A percentile compares a stretch with the other conserved stretches of the same genome.
These are phyloP conservation scores for Bisporella sp. DNA, from an alignment of 2,329 filamentous ascomycete genomes.

Conservation along the genomic window DNA sequence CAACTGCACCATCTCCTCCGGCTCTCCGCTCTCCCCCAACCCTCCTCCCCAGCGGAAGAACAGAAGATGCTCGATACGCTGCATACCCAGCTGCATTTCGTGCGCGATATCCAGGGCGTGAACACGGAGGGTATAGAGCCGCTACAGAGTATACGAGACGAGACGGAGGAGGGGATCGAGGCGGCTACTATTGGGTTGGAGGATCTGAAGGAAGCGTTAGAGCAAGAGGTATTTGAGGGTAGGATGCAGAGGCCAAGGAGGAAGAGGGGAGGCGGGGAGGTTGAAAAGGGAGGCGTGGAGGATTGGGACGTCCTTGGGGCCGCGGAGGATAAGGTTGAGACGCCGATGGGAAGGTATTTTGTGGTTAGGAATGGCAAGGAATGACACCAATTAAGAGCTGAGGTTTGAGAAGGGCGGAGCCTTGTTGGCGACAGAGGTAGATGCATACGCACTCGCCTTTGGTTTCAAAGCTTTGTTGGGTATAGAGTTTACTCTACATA, in stretches of 20 bases:
- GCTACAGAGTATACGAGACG: constrained; percentile 73
- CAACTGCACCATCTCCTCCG: constrained; percentile 80
- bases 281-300: constrained; percentile 16
- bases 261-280: constrained; percentile 7
- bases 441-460: too few species aligned
- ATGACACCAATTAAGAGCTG: background rate
- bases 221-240: constrained; percentile 54
- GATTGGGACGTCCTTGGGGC: constrained; percentile 25
- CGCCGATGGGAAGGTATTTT: constrained; percentile 26
- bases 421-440: too few species aligned
- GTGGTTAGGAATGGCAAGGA: constrained; percentile 28
- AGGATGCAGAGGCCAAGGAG: constrained; percentile 24
- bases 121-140: constrained; percentile 68
- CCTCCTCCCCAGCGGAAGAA: constrained; percentile 56
- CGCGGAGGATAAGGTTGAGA: constrained; percentile 24
- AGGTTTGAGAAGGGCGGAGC: too few species aligned
- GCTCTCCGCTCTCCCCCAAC: constrained; percentile 78
- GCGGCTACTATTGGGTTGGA: constrained; percentile 54
- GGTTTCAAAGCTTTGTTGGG: too few species aligned
- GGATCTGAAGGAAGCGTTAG: constrained; percentile 41
- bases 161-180: constrained; percentile 49
- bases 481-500: too few species aligned
- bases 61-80: constrained; percentile 66
- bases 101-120: constrained; percentile 75
- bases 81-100: constrained; percentile 79